These are phyloP conservation scores for Trichosanthes cucumerina DNA, from an alignment of 306 rosid species.

Conservation along the genomic window DNA sequence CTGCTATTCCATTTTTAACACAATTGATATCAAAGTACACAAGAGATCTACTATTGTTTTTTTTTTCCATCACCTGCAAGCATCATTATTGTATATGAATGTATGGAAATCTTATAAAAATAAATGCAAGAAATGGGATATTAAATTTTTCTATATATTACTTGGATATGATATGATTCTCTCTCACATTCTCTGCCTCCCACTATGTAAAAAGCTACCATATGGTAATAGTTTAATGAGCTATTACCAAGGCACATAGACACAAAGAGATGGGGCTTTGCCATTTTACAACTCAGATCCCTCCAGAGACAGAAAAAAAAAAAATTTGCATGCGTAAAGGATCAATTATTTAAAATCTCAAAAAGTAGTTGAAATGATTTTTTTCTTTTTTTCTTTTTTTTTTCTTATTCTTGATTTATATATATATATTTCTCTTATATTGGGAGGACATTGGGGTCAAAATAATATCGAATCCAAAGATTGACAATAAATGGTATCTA, in stretches of 20 bases:
- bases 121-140: background rate
- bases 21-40: background rate
- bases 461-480: slow-evolving; percentile 1
- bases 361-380: background rate
- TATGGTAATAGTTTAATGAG: slow-evolving; percentile 5
- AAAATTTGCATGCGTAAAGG: background rate
- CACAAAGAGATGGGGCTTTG: background rate
- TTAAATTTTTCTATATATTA: background rate
- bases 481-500: background rate
- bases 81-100: background rate
- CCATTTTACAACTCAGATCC: slow-evolving; percentile 9
- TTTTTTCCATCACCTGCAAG: background rate
- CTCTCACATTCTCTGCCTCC: slow-evolving; percentile 8
- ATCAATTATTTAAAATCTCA: slow-evolving; percentile 7
- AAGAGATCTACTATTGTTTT: background rate
- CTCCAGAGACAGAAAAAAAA: background rate
- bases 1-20: no score
- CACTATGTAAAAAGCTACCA: slow-evolving; percentile 1
- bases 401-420: background rate
- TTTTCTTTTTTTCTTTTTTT: background rate
- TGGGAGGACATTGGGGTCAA: background rate
- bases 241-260: slow-evolving; percentile 6
- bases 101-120: background rate
- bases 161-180: slow-evolving; percentile 6
- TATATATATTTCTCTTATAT: background rate